phyloP scores from a whole-genome alignment of 2,329 filamentous ascomycete species.

The Pestalotiopsis sp. region DNA sequence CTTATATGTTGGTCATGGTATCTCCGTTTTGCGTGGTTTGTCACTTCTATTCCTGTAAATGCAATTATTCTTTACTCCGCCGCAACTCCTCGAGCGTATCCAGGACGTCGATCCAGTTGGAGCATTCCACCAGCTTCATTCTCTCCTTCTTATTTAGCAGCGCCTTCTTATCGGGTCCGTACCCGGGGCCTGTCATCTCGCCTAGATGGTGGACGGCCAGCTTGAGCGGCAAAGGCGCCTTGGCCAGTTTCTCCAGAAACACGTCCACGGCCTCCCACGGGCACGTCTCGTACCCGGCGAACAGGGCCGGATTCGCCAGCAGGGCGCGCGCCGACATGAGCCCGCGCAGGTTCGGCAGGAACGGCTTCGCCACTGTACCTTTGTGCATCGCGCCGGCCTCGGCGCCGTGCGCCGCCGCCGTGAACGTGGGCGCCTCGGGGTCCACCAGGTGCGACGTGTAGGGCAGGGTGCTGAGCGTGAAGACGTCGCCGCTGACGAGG shows the following conservation, averaged over 20 bases:
- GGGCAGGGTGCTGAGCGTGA: slow-evolving; percentile 55
- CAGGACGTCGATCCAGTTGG: slow-evolving; percentile 59
- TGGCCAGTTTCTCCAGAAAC: slow-evolving; percentile 62
- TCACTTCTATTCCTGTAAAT: too few species aligned
- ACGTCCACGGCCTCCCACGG: slow-evolving; percentile 65
- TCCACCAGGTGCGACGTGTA: slow-evolving; percentile 39
- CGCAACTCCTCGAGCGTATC: slow-evolving; percentile 58
- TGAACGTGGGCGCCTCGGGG: slow-evolving; percentile 25
- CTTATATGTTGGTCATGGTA: neutral
- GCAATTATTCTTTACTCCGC: neutral
- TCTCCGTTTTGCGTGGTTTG: neutral
- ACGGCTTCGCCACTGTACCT: slow-evolving; percentile 23
- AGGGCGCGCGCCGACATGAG: slow-evolving; percentile 73
- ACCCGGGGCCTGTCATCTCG: slow-evolving; percentile 66
- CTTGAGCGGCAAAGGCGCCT: slow-evolving; percentile 63
- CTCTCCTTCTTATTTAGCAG: slow-evolving; percentile 62
- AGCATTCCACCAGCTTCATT: slow-evolving; percentile 47
- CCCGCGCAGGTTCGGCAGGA: slow-evolving; percentile 55
- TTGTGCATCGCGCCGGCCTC: neutral
- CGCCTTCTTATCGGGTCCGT: slow-evolving; percentile 52
- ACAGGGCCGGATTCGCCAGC: slow-evolving; percentile 69
- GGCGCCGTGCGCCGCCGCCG: neutral
- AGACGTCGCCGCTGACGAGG: slow-evolving; percentile 71
- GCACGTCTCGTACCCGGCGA: slow-evolving; percentile 57
- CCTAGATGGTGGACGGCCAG: slow-evolving; percentile 66